Conservation (phyloP, 768 basidiomycete genomes). For the Leccinum sublutescens region DNA sequence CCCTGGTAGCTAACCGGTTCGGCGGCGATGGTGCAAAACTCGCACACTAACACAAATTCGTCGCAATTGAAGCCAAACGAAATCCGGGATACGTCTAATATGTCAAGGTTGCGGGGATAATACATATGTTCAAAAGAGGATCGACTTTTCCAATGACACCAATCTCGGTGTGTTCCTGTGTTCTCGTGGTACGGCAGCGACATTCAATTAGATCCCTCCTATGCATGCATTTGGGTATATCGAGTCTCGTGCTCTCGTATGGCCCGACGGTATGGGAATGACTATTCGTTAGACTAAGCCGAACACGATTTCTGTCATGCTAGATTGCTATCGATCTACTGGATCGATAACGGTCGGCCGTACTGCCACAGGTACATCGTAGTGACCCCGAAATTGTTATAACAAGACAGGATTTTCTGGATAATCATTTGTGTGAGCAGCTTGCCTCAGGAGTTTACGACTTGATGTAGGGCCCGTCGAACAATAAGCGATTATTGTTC, state of each 20-base stretch:
- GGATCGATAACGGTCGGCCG: background rate
- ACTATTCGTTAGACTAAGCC: background rate
- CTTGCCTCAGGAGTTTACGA: background rate
- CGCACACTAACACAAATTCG: conserved; percentile 1
- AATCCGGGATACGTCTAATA: conserved; percentile 1
- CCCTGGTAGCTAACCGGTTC: background rate
- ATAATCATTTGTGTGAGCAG: background rate
- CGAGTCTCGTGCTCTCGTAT: background rate
- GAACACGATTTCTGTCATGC: background rate
- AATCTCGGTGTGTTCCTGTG: conserved; percentile 7
- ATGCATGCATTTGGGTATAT: conserved; percentile 4
- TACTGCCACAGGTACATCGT: background rate
- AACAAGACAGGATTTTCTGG: background rate
- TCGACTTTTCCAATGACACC: background rate
- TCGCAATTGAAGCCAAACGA: conserved; percentile 4
- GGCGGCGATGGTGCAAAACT: conserved; percentile 7
- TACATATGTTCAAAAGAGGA: conserved; percentile 3
- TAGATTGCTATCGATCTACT: background rate
- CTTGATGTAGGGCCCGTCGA: background rate
- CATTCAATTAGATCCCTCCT: conserved; percentile 1
- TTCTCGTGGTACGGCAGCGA: conserved; percentile 5
- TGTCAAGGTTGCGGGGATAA: conserved; percentile 1
- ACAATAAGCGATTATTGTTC: background rate
- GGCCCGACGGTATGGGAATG: background rate
- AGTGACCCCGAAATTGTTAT: background rate